Evolutionary conservation across 2,329 filamentous ascomycete genomes (phyloP), one percentile per base, ranked within the genome.

Genomic region (Calonectria pteridis): DNA sequence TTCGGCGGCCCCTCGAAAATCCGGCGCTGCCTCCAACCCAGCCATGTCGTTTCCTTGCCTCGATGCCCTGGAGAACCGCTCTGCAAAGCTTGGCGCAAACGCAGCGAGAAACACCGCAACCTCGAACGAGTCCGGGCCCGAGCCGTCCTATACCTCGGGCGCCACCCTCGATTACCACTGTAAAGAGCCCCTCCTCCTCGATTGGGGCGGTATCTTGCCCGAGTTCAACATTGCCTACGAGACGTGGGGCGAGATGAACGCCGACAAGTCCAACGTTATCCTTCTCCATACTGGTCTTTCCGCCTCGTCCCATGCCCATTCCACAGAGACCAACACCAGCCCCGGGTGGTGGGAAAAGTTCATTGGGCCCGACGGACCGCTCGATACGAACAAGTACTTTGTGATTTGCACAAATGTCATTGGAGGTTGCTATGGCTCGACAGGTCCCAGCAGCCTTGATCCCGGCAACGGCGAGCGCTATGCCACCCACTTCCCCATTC

Each of bases 321-420:
- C 95, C 72, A 98, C 96, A n/a, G 89, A 91, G 67, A 87, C 89
- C 13, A 99, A 99, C 83, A 91, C 94, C 0, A 94, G 96, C 83
- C 94, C 95, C 0, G 97, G 97, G 4, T 99, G 97, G 97, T 99
- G 97, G 97, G 97, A 99, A 85, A 96, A 94, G 84, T 99, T 99
- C 83, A 98, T 99, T 81, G 97, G 97, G 0, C 94, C 96, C 0
- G 95, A 94, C 0, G 90, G 90, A 26, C 94, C 95, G 14, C 86
- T 99, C 13, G 95, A 99, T 84, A 99, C 97, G 1, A 87, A 96
- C 84, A 96, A 95, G 83, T 98, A 97, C 87, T 95, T 95, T 82
- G 87, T 99, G 73, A 95, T 99, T 74, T 99, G 97, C 86, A 98
- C 97, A 13, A 99, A 99, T 83, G 96, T 98, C 59, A 90, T 99